Conservation (phyloP, 441 rosid species). For the Flueggea neowawraea region DNA sequence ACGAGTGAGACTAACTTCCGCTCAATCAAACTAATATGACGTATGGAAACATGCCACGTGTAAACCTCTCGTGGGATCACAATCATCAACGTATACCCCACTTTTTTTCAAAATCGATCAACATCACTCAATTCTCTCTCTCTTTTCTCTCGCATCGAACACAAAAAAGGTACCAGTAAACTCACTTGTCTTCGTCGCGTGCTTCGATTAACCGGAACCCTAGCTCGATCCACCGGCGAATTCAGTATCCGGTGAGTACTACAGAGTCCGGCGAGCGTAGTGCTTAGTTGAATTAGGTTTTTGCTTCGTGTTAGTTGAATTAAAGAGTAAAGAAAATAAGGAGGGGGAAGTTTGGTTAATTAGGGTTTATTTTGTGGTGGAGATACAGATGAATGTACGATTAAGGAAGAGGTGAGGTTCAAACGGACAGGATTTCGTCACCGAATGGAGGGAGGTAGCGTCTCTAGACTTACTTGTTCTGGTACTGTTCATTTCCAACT, state of each 20-base stretch:
- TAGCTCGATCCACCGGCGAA: slow-evolving; percentile 43
- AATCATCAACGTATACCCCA: slow-evolving; percentile 20
- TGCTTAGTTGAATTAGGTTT: not conserved
- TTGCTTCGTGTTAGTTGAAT: slow-evolving; percentile 4
- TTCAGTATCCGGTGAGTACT: slow-evolving; percentile 32
- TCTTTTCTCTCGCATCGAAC: slow-evolving; percentile 5
- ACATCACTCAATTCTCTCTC: slow-evolving; percentile 10
- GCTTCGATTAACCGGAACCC: slow-evolving; percentile 51
- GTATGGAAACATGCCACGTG: slow-evolving; percentile 27
- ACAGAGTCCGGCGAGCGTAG: not conserved
- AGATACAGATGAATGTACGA: slow-evolving; percentile 60
- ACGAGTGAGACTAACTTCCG: not conserved
- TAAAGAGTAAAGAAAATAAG: not conserved
- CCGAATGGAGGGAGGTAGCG: slow-evolving; percentile 99
- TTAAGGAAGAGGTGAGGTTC: slow-evolving; percentile 62
- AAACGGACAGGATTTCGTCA: slow-evolving; percentile 60
- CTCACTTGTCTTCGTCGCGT: not conserved
- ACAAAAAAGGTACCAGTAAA: not conserved
- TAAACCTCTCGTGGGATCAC: slow-evolving; percentile 29
- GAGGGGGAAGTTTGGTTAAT: slow-evolving; percentile 2
- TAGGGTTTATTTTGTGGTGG: slow-evolving; percentile 13
- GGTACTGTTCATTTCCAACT: slow-evolving; percentile 86
- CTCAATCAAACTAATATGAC: slow-evolving; percentile 4
- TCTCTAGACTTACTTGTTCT: slow-evolving; percentile 86
- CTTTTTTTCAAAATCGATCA: slow-evolving; percentile 24